These are phyloP conservation scores for Cryptococcus hybrid DNA, from an alignment of 1,284 basidiomycete species.

Conservation along the genomic window DNA sequence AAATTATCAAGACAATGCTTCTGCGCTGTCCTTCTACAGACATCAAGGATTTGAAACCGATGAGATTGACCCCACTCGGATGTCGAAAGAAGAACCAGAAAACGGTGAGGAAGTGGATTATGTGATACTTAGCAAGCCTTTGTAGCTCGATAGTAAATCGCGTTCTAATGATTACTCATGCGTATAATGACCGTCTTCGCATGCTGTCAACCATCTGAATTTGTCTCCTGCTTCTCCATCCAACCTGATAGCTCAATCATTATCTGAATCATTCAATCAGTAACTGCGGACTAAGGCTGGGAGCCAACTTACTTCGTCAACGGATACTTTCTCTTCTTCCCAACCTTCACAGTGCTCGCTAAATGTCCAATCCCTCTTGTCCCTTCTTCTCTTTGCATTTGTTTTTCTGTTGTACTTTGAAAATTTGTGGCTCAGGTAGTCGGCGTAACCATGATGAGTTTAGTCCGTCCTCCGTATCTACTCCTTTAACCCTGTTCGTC, in stretches of 20 bases:
- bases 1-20: background rate
- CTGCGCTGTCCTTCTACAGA: slow-evolving; percentile 35
- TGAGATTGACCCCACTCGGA: slow-evolving; percentile 46
- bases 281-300: background rate
- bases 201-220: background rate
- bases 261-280: slow-evolving; percentile 1
- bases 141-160: slow-evolving; percentile 2
- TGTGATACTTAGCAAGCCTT: slow-evolving; percentile 29
- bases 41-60: slow-evolving; percentile 38
- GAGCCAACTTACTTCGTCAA: background rate
- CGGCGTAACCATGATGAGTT: slow-evolving; percentile 9
- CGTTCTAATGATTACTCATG: background rate
- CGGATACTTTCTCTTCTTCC: background rate
- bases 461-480: slow-evolving; percentile 1
- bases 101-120: slow-evolving; percentile 25
- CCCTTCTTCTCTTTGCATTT: slow-evolving; percentile 1
- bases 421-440: background rate
- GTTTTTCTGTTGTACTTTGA: background rate
- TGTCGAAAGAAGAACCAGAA: slow-evolving; percentile 25
- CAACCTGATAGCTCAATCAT: slow-evolving; percentile 8
- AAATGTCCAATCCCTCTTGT: slow-evolving; percentile 35
- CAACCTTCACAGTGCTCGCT: slow-evolving; percentile 10
- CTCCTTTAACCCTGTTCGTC: background rate
- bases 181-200: background rate
- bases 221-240: background rate